phyloP scores from a whole-genome alignment of 768 basidiomycete genomes.

The Mrakia frigida region DNA sequence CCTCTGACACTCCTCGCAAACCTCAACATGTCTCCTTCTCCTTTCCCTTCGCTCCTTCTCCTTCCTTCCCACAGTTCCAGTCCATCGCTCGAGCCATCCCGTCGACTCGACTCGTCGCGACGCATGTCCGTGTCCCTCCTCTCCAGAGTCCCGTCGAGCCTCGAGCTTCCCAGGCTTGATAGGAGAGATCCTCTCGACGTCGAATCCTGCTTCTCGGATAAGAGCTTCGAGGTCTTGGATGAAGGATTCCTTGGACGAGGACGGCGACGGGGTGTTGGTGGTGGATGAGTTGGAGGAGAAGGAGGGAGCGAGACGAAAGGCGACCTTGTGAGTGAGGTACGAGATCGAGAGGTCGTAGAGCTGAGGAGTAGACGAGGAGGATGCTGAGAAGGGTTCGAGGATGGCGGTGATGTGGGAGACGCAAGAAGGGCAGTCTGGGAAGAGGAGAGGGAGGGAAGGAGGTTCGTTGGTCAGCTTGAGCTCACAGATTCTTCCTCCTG shows the following conservation, averaged over 20 bases:
- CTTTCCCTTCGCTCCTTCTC: background rate
- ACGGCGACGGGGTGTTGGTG: background rate
- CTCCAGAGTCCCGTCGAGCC: background rate
- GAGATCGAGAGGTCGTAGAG: conserved; percentile 22
- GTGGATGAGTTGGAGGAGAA: background rate
- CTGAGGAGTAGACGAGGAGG: background rate
- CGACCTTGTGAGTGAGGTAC: conserved; percentile 23
- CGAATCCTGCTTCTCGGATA: conserved; percentile 13
- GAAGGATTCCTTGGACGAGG: background rate
- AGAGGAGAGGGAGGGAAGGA: background rate
- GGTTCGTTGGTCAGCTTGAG: background rate
- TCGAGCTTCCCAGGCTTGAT: background rate
- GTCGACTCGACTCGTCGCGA: background rate
- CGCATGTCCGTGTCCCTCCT: background rate
- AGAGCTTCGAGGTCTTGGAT: background rate
- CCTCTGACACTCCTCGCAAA: conserved; percentile 27
- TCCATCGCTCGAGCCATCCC: conserved; percentile 2
- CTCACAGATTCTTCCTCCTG: too few species aligned
- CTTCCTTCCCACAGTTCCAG: background rate
- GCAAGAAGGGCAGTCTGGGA: conserved; percentile 31
- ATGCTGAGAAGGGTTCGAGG: conserved; percentile 13
- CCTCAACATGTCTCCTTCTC: conserved; percentile 13
- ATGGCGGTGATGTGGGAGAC: conserved; percentile 25
- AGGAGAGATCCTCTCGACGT: conserved; percentile 10
- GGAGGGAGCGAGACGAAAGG: conserved; percentile 9